Base-by-base conservation (phyloP, 2,329 filamentous ascomycete species). In the Calonectria pseudoturangicola region DNA sequence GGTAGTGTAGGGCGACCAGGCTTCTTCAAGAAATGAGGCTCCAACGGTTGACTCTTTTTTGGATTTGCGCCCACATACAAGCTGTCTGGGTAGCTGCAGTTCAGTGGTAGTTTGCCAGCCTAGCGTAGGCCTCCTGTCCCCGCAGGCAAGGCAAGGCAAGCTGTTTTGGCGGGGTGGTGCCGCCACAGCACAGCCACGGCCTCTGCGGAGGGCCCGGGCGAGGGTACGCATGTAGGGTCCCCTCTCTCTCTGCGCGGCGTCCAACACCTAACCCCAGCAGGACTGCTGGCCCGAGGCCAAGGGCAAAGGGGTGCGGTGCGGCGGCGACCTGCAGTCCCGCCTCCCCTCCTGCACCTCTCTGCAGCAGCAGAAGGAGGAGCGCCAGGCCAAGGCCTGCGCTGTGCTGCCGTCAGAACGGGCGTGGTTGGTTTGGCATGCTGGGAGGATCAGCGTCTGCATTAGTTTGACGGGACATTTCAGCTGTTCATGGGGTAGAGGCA, bases 401-500 rank as follows among this genome's bases (percentile, higher is more conserved):
- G 63, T 56, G 36, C 75, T 77, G 73, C 73, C 72, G 75, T 74
- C 30, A 58, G 63, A 66, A 56, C 27, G 39, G 43, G 36, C 36
- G 43, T 58, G 62, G 50, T 72, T 68, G 69, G 36, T 63, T 21
- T 45, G 33, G 70, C 21, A 16, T 65, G 60, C 39, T 43, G 56
- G 66, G 33, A 58, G 73, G 70, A 74, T 76, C 71, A 67, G 70
- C 71, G 66, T 65, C 58, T 66, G 75, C 75, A 77, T 74, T 79
- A 73, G 76, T 64, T 68, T 70, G 67, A 45, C 48, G 73, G 76
- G 70, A 66, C 64, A 72, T 50, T 77, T 79, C 78, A 79, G 78
- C 78, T 79, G 73, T 73, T 73, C 78, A 80, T 79, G 77, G 76
- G 60, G 67, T 65, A 72, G 50, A 67, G 33, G 15, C 18, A 36